Percentiles rank a stretch among this genome's conserved stretches.
Conservation (phyloP, 169 alveolate species). For the Pseudocohnilembus persalinus region DNA sequence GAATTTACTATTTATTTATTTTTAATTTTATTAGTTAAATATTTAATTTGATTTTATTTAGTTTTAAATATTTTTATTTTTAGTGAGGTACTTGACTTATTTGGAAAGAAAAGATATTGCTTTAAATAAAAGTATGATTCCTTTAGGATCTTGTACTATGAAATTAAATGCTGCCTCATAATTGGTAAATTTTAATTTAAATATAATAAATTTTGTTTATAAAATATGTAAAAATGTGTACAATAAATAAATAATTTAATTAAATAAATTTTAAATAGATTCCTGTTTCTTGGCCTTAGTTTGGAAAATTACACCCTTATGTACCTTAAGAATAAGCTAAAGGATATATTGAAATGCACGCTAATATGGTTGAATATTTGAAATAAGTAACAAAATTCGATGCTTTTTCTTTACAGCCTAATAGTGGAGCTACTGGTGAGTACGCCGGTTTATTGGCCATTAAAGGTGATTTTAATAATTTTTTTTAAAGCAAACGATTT, state of each 20-base stretch:
- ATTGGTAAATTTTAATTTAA: not conserved
- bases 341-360: slow-evolving; percentile 78
- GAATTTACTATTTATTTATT: no score
- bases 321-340: slow-evolving; percentile 68
- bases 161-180: slow-evolving; percentile 84
- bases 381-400: slow-evolving; percentile 72
- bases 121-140: slow-evolving; percentile 79
- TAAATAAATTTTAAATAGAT: slow-evolving; percentile 39
- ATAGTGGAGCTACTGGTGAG: slow-evolving; percentile 89
- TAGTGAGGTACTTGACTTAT: slow-evolving; percentile 76
- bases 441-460: slow-evolving; percentile 87
- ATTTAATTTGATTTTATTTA: slow-evolving; percentile 5
- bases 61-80: slow-evolving; percentile 38
- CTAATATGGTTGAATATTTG: slow-evolving; percentile 54
- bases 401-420: slow-evolving; percentile 81
- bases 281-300: slow-evolving; percentile 81
- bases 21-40: no score
- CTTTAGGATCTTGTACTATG: slow-evolving; percentile 91
- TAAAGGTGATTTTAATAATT: slow-evolving; percentile 27
- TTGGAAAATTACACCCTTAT: slow-evolving; percentile 82
- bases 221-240: no score
- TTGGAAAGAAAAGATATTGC: slow-evolving; percentile 78
- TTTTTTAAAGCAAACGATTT: no score
- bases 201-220: no score
- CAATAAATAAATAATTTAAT: no score